These are phyloP conservation scores for Gentiana straminea DNA, from an alignment of 257 asterid species.

Conservation along the genomic window DNA sequence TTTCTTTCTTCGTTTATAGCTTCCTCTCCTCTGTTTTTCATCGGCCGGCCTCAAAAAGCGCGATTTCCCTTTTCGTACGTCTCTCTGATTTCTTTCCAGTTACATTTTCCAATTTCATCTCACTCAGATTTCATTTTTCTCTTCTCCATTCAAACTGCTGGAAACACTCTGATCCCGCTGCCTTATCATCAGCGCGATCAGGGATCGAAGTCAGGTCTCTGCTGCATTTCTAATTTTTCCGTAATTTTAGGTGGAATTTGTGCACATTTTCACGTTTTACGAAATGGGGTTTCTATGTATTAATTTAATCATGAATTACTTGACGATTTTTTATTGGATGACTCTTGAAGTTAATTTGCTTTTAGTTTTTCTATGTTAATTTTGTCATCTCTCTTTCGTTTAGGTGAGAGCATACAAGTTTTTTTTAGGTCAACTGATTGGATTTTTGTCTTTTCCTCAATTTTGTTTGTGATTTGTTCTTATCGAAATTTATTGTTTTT, in stretches of 20 bases:
- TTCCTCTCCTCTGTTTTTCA: neutral
- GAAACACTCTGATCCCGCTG: constrained; percentile 50
- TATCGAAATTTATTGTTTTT: no score
- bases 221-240: constrained; percentile 9
- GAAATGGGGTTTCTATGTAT: constrained; percentile 13
- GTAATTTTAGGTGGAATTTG: neutral
- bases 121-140: neutral
- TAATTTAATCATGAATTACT: neutral
- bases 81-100: constrained; percentile 29
- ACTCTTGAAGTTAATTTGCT: neutral
- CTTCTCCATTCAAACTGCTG: constrained; percentile 7
- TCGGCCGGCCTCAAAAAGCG: constrained; percentile 8
- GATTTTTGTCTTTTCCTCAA: no score
- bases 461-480: no score
- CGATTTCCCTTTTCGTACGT: constrained; percentile 6
- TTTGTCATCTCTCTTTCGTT: no score
- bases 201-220: constrained; percentile 17
- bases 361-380: no score
- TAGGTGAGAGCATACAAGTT: no score
- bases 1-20: neutral
- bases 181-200: constrained; percentile 31
- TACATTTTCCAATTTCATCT: constrained; percentile 8
- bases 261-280: neutral
- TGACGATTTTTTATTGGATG: constrained; percentile 6
- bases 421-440: no score